Base-by-base conservation (phyloP, 352 stramenopile genomes). In the Aphanomyces cochlioides region DNA sequence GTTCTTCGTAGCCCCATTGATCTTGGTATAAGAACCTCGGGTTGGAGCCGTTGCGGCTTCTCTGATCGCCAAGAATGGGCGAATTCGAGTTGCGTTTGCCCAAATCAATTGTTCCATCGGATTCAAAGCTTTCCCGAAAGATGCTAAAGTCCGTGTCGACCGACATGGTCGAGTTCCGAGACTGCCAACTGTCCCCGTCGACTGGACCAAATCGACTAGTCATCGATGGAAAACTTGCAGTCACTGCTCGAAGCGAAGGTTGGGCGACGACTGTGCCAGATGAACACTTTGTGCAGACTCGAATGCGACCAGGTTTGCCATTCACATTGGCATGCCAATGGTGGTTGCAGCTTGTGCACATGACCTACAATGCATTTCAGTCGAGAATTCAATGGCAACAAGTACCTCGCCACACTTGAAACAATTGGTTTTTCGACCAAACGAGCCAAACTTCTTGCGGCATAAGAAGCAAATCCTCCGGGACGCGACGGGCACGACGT, bases 381-480 rank as follows among this genome's bases (percentile, higher is more conserved):
- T 53, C 45, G 45, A 53, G 13, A 15, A 19, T 53, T 15, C 45
- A 1, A 19, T 2, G n/a, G 45, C 45, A 28, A n/a, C 45, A 53
- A 15, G 37, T 58, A 58, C 50, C 50, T 58, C 50, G 50, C 50
- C 50, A 19, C 50, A 58, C 37, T 58, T 58, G 50, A 21, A 58
- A 34, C 50, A 58, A 19, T 58, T 58, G 28, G 50, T 21, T 34
- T 58, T 58, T 10, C 8, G 8, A 21, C n/a, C 8, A 19, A 21
- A 21, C 50, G 8, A 58, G 8, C 50, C 50, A 58, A 58, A 58
- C 6, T 40, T 37, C 34, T 41, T 37, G 54, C n/a, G 17, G 34
- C 54, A 61, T 21, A 61, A 13, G 15, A 40, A 39, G n/a, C 54
- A 61, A 12, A 13, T 7, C 7, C 6, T 7, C 28, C 54, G 54